These are phyloP conservation scores for Leccinum broughii DNA, from an alignment of 768 basidiomycete genomes.

Conservation along the genomic window DNA sequence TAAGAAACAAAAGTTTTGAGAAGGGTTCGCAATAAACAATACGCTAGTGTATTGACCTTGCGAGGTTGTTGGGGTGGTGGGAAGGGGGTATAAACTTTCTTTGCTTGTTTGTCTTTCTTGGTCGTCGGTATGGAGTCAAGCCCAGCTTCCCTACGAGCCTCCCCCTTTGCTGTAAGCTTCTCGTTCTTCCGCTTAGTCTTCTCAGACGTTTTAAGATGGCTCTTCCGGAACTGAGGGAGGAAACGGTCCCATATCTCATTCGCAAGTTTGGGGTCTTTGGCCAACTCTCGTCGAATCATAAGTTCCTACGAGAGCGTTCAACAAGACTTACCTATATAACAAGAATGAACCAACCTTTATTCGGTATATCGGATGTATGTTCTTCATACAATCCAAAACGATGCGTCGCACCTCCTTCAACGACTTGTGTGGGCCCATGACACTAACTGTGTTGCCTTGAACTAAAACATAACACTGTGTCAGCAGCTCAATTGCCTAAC, in stretches of 20 bases:
- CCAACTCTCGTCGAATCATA: slow-evolving; percentile 97
- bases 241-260: slow-evolving; percentile 97
- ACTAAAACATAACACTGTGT: slow-evolving; percentile 97
- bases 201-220: slow-evolving; percentile 90
- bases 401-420: slow-evolving; percentile 96
- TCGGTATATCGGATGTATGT: slow-evolving; percentile 98
- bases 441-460: slow-evolving; percentile 96
- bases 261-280: slow-evolving; percentile 96
- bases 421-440: slow-evolving; percentile 95
- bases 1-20: slow-evolving; percentile 30
- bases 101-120: slow-evolving; percentile 56
- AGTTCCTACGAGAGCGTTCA: slow-evolving; percentile 63
- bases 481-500: slow-evolving; percentile 91
- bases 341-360: slow-evolving; percentile 69
- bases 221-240: slow-evolving; percentile 92
- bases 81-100: slow-evolving; percentile 98
- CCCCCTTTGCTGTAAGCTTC: slow-evolving; percentile 55
- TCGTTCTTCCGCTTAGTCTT: slow-evolving; percentile 93
- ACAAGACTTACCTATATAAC: background rate
- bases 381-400: slow-evolving; percentile 99
- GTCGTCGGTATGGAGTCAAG: slow-evolving; percentile 40
- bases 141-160: slow-evolving; percentile 67
- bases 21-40: background rate
- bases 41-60: slow-evolving; percentile 56
- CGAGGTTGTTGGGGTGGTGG: slow-evolving; percentile 92